These are phyloP conservation scores for Fusarium fujikuroi DNA, from an alignment of 2,329 filamentous ascomycete species.

Conservation along the genomic window DNA sequence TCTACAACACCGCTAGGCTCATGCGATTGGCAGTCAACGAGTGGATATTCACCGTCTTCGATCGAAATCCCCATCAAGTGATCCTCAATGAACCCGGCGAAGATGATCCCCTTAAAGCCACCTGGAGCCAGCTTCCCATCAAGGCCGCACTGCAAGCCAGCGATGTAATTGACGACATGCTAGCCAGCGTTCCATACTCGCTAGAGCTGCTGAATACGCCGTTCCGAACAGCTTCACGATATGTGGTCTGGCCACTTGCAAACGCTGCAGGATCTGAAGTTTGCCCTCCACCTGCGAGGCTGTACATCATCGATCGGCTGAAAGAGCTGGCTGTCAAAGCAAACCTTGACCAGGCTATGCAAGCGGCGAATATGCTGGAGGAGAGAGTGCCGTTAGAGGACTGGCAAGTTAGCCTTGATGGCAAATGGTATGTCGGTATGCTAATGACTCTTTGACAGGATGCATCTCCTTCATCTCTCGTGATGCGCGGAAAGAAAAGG, in stretches of 20 bases:
- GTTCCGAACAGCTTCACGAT: neutral
- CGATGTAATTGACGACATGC: neutral
- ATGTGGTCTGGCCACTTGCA: neutral
- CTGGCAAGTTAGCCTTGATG: neutral
- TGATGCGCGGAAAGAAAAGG: neutral
- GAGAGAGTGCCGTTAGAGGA: neutral
- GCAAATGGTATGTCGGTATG: neutral
- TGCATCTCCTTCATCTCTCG: conserved; percentile 7
- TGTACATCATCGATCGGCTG: neutral
- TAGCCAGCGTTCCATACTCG: neutral
- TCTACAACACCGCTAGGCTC: neutral
- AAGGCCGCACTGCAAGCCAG: neutral
- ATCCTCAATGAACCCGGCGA: neutral
- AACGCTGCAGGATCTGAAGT: neutral
- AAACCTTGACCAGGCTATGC: neutral
- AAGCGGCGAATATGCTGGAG: conserved; percentile 6
- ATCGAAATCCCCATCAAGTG: neutral
- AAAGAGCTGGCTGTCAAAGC: neutral
- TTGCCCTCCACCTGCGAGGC: neutral
- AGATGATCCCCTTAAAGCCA: neutral
- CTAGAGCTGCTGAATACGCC: neutral
- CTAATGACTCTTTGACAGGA: conserved; percentile 1
- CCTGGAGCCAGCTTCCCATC: neutral
- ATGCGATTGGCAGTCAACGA: neutral
- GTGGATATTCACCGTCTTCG: neutral